A percentile compares a stretch with the other conserved stretches of the same genome.
Conservation (phyloP, 2,329 filamentous ascomycete genomes). For the Colletotrichum godetiae region DNA sequence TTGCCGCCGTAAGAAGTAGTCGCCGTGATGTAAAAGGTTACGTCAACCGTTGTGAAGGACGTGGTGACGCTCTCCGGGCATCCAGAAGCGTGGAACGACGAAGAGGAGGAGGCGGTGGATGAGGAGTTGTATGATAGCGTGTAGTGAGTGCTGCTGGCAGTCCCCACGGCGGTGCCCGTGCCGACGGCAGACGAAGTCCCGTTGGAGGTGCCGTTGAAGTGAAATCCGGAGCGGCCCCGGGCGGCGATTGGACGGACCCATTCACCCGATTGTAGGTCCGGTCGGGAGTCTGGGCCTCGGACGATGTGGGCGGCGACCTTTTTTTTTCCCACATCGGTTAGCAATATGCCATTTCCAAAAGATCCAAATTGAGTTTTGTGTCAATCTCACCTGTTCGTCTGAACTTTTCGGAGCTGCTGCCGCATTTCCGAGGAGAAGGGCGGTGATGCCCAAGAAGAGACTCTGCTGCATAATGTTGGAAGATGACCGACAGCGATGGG, state of each 20-base stretch:
- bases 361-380: not conserved
- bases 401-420: constrained; percentile 6
- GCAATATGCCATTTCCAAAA: not conserved
- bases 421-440: not conserved
- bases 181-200: constrained; percentile 12
- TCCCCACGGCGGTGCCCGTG: not conserved
- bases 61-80: constrained; percentile 38
- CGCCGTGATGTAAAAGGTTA: constrained; percentile 46
- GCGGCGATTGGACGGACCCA: not conserved
- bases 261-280: not conserved
- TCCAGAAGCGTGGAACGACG: not conserved
- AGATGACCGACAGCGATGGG: not conserved
- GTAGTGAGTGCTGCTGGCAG: constrained; percentile 5
- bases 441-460: constrained; percentile 1
- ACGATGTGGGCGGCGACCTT: constrained; percentile 17
- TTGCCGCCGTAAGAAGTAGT: constrained; percentile 37
- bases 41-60: constrained; percentile 47
- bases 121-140: not conserved
- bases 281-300: not conserved
- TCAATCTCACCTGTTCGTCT: constrained; percentile 6
- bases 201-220: constrained; percentile 30
- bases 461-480: constrained; percentile 6
- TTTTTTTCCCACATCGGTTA: not conserved
- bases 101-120: not conserved
- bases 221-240: not conserved